Evolutionary conservation across 768 basidiomycete species (phyloP), one percentile per base, ranked within the genome.

Genomic region (Tulasnella sp.): DNA sequence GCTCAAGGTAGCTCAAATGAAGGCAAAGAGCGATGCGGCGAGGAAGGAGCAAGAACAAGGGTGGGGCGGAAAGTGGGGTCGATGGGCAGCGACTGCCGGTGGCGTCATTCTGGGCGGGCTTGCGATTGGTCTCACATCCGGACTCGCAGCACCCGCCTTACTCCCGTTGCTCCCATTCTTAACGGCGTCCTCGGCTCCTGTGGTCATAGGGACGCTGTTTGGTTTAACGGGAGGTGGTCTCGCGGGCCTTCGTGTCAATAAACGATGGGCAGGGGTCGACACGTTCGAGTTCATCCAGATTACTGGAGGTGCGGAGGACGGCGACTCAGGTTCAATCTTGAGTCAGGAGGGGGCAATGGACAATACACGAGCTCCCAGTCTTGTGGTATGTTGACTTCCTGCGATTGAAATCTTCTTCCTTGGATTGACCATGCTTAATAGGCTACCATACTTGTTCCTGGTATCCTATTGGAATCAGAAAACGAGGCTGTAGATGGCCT

Each of bases 371-470:
- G 57, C 56, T 9, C 59, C 59, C 12, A 60, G 59, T 60, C 41
- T 60, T 2, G 41, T 58, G 6, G 59, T 60, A 32, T 2, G 58
- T 36, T 0, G 17, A 7, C 40, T 29, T 32, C 48, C 31, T 23
- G 31, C 37, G 29, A 11, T 29, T 6, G 17, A 2, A 17, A 54
- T 15, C 23, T 19, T 29, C 21, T 12, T 27, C 39, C 21, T 25
- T 45, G 4, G 17, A 6, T 29, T n/a, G 35, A 4, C 49, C 23
- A 25, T 3, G 1, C 25, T 9, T 4, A 37, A 21, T 32, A 67
- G 65, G 70, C 67, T 1, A 67, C 71, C 43, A 72, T 75, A 58
- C 63, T 71, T 53, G 69, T 71, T 0, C 71, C 73, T 2, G 74
- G 74, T 17, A 65, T 74, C 6, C 64, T 73, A 15, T 63, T 71